Base-by-base conservation (phyloP, 768 basidiomycete genomes). In the Russula vinacea region DNA sequence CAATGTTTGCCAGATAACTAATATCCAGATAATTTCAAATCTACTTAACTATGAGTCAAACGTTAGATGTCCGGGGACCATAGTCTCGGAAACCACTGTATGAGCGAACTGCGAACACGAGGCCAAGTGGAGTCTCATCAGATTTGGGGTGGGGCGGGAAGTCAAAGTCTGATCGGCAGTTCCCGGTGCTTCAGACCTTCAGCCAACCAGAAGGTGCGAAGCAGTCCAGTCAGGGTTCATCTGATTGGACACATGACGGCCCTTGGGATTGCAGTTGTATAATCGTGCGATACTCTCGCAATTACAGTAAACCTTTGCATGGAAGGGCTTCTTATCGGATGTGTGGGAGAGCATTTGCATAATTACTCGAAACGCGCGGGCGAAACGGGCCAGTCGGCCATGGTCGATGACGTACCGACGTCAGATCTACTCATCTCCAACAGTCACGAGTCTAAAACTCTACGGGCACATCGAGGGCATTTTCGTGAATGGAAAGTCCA, bases 231-330 rank as follows among this genome's bases (percentile, higher is more conserved):
- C 29, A 14, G 9, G 19, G 42, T 8, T 32, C 22, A 37, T 42
- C 60, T 54, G 51, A 61, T 55, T 47, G 53, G 53, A 55, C 60
- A 29, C 32, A 45, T 26, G 53, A 37, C 33, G 35, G n/a, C n/a
- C n/a, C 14, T 39, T 1, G 35, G 39, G 14, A 39, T 14, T 14
- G 39, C 35, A 29, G 44, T 45, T n/a, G 44, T 45, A 45, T 45
- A 29, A 32, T 29, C 29, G 24, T 50, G 26, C 24, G 49, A 50
- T 16, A 50, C n/a, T 8, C 13, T 8, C 47, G 47, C n/a, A 22
- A 49, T 24, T 24, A n/a, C 42, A 35, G 35, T 44, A 19, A 17
- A 7, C 2, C 42, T 44, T 5, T 44, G 42, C 32, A 52, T 52
- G 51, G 51, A 52, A 52, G 51, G 29, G 35, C 35, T 8, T 35